Evolutionary conservation across 768 basidiomycete species (phyloP), one percentile per base, ranked within the genome.

Genomic region (Collybia sordida): DNA sequence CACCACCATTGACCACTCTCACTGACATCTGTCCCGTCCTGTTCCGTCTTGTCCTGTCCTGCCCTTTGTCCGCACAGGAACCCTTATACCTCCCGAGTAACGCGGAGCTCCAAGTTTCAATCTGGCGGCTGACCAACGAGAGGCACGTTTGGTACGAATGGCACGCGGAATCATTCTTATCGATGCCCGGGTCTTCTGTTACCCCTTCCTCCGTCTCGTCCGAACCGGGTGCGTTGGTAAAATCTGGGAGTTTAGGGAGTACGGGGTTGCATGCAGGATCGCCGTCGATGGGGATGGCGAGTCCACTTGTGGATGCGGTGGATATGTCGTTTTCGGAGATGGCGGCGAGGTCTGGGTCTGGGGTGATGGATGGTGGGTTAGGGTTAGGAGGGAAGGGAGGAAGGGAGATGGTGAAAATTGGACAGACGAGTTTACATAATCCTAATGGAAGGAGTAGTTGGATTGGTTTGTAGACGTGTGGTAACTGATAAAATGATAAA

Each of bases 121-220:
- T 99, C 22, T 99, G 97, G 95, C 85, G 97, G 21, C 70, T 97
- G 54, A 96, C 93, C 2, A 90, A 90, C 66, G 80, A 86, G 49
- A 82, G 84, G 15, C 87, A 89, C 58, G 90, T 99, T 12, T 99
- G 97, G 97, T 98, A 98, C 68, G 97, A 98, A 69, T 99, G 97
- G 97, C 86, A 89, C 62, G 94, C 93, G 0, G 95, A 98, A 61
- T 86, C 93, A 15, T 98, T 91, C 72, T 73, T 98, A 45, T 82
- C 89, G 4, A 38, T 38, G 36, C 23, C 38, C 36, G 73, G 86
- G 15, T n/a, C n/a, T 14, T 74, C 80, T 28, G 48, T 67, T 19
- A 61, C 66, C 4, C 51, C 65, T 14, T 64, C 64, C 27, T 65
- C 62, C 52, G 67, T 72, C n/a, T n/a, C n/a, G n/a, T n/a, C n/a